Percentiles rank a stretch among this genome's conserved stretches.
Evolutionary conservation across 305 asterid genomes (phyloP).

Genomic region (Rubia peregrina): DNA sequence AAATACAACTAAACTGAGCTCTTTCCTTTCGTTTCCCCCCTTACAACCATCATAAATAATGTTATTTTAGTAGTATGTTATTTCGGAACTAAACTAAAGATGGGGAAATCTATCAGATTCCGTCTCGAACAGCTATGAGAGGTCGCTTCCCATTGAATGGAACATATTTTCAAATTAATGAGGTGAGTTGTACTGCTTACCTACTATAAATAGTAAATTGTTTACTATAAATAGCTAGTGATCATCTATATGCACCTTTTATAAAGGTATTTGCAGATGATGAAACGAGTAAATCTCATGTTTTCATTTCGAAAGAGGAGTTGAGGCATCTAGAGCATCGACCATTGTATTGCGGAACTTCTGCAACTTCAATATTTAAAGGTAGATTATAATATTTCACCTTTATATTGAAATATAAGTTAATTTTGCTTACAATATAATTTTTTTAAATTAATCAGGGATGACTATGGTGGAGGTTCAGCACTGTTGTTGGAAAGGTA

Average conservation of each 20-base stretch:
- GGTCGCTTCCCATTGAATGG: constrained; percentile 54
- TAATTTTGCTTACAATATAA: not conserved
- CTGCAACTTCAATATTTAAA: constrained; percentile 29
- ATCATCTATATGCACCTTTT: not conserved
- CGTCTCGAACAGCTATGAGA: constrained; percentile 41
- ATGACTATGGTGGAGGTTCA: constrained; percentile 22
- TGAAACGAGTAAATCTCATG: constrained; percentile 31
- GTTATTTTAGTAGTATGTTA: too few species aligned
- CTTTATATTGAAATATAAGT: too few species aligned
- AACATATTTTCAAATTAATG: constrained; percentile 57
- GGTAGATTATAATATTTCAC: constrained; percentile 20
- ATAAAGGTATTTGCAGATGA: constrained; percentile 50
- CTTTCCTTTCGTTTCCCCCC: not conserved
- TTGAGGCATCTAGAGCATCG: constrained; percentile 20
- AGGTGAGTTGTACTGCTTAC: constrained; percentile 30
- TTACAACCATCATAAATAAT: not conserved
- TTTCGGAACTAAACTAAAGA: too few species aligned
- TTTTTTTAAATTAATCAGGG: constrained; percentile 21
- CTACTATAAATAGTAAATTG: not conserved
- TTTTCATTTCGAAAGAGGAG: constrained; percentile 25
- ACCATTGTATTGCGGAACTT: constrained; percentile 35
- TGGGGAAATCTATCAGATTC: constrained; percentile 17
- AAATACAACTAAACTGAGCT: not conserved
- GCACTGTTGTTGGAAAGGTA: constrained; percentile 40
- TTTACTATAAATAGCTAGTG: too few species aligned